These are phyloP conservation scores for Colletotrichum limetticola DNA, from an alignment of 2,329 filamentous ascomycete species.

Conservation along the genomic window DNA sequence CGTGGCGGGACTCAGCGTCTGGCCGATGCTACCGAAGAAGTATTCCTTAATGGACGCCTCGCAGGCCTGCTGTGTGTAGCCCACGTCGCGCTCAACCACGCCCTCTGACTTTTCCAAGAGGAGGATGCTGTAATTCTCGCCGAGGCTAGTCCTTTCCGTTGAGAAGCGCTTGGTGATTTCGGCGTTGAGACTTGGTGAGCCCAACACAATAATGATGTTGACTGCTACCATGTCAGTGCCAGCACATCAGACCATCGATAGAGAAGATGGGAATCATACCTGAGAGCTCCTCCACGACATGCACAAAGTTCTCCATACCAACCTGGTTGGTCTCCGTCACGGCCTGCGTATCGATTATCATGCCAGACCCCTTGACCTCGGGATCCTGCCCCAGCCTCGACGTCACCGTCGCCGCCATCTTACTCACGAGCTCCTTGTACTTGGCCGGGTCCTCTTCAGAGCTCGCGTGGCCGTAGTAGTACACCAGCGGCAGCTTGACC, in stretches of 20 bases:
- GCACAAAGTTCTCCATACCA: constrained; percentile 81
- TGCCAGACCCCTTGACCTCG: constrained; percentile 76
- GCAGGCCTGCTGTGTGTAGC: constrained; percentile 77
- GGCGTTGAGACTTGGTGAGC: constrained; percentile 79
- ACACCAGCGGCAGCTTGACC: constrained; percentile 91
- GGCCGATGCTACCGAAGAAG: constrained; percentile 86
- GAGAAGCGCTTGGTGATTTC: constrained; percentile 79
- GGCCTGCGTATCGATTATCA: constrained; percentile 87
- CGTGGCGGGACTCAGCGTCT: constrained; percentile 86
- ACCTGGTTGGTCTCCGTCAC: constrained; percentile 72
- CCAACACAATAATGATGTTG: constrained; percentile 84
- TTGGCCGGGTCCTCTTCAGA: constrained; percentile 78
- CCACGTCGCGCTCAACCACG: constrained; percentile 79
- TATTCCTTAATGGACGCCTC: constrained; percentile 89
- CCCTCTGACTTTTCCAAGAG: constrained; percentile 87
- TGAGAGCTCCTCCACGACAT: constrained; percentile 72
- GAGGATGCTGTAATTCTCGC: constrained; percentile 79
- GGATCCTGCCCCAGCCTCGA: constrained; percentile 81
- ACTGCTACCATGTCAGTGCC: constrained; percentile 63
- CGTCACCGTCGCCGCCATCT: constrained; percentile 82
- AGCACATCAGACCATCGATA: no score
- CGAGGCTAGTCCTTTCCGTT: constrained; percentile 62
- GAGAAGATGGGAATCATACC: constrained; percentile 41
- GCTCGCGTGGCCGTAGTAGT: constrained; percentile 82
- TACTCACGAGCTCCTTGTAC: constrained; percentile 79